Evolutionary conservation across 1,284 basidiomycete genomes (phyloP).

Genomic region (Ceratorhiza oryzae-sativae): DNA sequence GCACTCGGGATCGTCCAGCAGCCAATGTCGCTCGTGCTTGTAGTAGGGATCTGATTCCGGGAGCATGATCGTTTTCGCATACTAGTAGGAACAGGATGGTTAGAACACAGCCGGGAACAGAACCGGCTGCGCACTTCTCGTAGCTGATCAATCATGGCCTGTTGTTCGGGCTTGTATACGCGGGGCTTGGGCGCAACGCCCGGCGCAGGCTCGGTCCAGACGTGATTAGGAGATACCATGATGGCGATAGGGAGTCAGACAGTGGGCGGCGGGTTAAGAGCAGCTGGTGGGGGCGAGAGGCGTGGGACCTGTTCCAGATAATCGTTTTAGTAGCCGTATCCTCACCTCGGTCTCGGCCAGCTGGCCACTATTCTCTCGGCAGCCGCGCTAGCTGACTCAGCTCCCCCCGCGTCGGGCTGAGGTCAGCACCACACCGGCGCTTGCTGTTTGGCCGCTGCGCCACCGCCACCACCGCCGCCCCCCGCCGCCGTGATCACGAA

Average conservation of each 20-base stretch:
- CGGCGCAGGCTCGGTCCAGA: constrained; percentile 57
- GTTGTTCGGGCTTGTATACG: constrained; percentile 69
- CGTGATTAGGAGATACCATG: constrained; percentile 55
- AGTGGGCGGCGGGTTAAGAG: not conserved
- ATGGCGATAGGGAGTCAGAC: not conserved
- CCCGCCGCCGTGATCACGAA: not conserved
- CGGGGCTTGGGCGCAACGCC: constrained; percentile 62
- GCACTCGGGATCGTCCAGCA: constrained; percentile 70
- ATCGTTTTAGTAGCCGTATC: constrained; percentile 15
- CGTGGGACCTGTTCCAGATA: constrained; percentile 20
- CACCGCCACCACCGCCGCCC: not conserved
- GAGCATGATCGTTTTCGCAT: constrained; percentile 66
- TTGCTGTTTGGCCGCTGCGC: not conserved
- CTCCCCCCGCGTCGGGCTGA: not conserved
- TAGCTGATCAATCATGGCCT: constrained; percentile 64
- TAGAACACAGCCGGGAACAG: constrained; percentile 1
- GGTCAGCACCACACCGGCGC: not conserved
- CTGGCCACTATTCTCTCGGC: constrained; percentile 2
- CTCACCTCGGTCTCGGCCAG: constrained; percentile 31
- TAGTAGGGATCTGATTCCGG: constrained; percentile 73
- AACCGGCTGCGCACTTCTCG: constrained; percentile 59
- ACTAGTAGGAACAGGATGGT: constrained; percentile 56
- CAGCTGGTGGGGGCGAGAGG: not conserved
- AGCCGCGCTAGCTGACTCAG: constrained; percentile 5
- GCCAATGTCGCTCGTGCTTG: constrained; percentile 78